These are phyloP conservation scores for Powellomyces hirtus DNA, from an alignment of 192 early-diverging fungal genomes.

Conservation along the genomic window DNA sequence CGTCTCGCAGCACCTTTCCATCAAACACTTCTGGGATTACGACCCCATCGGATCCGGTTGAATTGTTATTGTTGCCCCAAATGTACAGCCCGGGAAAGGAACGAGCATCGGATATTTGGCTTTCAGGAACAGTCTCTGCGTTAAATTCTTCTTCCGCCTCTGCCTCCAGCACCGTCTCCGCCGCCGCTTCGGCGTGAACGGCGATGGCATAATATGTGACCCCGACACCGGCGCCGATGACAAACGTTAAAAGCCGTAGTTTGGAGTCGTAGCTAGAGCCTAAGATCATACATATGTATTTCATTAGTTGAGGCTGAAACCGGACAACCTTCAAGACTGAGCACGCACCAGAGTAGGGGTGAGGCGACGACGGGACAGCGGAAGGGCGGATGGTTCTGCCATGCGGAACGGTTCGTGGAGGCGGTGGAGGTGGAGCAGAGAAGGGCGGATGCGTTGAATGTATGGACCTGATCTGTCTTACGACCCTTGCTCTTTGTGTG, in stretches of 20 bases:
- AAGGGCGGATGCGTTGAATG: too few relatives aligned
- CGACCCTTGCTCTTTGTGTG: too few relatives aligned
- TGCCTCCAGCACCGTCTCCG: neutral
- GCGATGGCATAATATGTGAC: neutral
- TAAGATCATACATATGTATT: too few relatives aligned
- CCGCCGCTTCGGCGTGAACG: neutral
- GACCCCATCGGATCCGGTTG: neutral
- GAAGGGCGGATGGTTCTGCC: neutral
- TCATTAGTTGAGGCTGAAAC: too few relatives aligned
- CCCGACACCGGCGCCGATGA: neutral
- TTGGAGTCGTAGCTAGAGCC: neutral
- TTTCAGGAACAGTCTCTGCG: neutral
- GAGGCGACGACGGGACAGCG: neutral
- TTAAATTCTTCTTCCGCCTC: neutral
- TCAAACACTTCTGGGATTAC: neutral
- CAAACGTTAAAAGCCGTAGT: neutral
- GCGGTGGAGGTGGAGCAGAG: neutral
- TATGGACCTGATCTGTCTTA: too few relatives aligned
- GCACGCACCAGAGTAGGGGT: too few relatives aligned
- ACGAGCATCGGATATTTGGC: constrained; percentile 1
- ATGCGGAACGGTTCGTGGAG: neutral
- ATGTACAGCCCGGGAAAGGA: constrained; percentile 8
- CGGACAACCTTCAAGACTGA: too few relatives aligned
- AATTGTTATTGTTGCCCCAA: too few relatives aligned
- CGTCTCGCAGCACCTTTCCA: constrained; percentile 18